phyloP scores from a whole-genome alignment of 306 rosid genomes.

The Malus fusca region DNA sequence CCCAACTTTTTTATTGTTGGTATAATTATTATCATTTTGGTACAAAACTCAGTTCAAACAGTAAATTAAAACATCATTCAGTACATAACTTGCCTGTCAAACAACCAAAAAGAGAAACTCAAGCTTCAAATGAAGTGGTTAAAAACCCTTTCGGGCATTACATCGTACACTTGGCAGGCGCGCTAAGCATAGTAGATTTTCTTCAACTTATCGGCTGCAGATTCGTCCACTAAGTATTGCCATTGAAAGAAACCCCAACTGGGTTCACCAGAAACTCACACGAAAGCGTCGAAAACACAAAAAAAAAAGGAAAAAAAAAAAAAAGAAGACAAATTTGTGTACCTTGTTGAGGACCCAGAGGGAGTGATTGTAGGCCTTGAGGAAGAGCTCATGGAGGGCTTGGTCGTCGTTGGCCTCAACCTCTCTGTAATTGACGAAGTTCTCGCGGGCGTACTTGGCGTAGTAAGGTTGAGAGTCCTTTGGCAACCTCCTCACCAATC shows the following conservation, averaged over 20 bases:
- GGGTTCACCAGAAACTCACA: not conserved
- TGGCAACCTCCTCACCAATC: slow-evolving; percentile 50
- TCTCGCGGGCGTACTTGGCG: slow-evolving; percentile 66
- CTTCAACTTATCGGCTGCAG: slow-evolving; percentile 61
- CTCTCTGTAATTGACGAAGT: slow-evolving; percentile 53
- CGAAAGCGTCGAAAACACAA: too few species aligned
- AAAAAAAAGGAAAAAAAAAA: not conserved
- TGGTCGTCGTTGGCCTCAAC: slow-evolving; percentile 29
- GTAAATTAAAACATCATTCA: not conserved
- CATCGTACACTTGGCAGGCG: slow-evolving; percentile 37
- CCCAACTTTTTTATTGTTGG: not conserved
- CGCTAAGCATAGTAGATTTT: slow-evolving; percentile 27
- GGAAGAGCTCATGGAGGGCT: slow-evolving; percentile 40
- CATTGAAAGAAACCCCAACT: not conserved
- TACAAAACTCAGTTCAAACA: not conserved
- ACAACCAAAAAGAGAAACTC: not conserved
- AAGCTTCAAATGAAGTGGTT: not conserved
- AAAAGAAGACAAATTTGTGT: not conserved
- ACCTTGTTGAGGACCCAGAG: slow-evolving; percentile 86
- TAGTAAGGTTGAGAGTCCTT: slow-evolving; percentile 49
- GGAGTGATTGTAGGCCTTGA: slow-evolving; percentile 56
- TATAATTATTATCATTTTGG: not conserved
- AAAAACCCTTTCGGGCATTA: slow-evolving; percentile 7
- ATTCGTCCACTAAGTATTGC: slow-evolving; percentile 68
- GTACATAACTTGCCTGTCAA: not conserved